Conservation (phyloP, 306 rosid genomes). For the Mucuna pruriens region DNA sequence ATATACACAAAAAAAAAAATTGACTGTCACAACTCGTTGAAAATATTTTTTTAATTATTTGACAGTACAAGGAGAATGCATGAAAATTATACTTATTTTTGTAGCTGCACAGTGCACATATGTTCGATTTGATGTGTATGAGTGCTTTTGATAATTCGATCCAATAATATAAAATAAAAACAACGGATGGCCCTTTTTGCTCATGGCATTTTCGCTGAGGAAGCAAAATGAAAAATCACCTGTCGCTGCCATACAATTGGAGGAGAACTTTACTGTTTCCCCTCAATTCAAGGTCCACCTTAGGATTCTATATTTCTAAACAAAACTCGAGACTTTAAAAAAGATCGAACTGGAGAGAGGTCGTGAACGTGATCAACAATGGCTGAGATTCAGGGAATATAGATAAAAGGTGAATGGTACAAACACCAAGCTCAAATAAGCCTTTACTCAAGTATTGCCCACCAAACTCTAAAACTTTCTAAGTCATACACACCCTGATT, state of each 20-base stretch:
- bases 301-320: conserved; percentile 45
- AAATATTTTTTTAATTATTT: too few relatives aligned
- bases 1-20: too few relatives aligned
- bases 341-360: conserved; percentile 24
- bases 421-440: conserved; percentile 50
- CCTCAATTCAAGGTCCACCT: conserved; percentile 36
- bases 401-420: conserved; percentile 50
- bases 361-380: conserved; percentile 13
- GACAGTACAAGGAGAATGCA: too few relatives aligned
- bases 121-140: neutral
- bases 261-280: conserved; percentile 27
- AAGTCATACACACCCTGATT: conserved; percentile 1
- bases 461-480: conserved; percentile 35
- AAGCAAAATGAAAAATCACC: neutral
- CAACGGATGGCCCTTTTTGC: neutral
- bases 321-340: conserved; percentile 34
- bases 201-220: neutral
- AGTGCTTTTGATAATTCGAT: neutral
- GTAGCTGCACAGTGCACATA: neutral
- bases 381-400: conserved; percentile 34
- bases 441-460: conserved; percentile 47
- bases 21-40: too few relatives aligned
- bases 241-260: conserved; percentile 28
- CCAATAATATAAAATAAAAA: conserved; percentile 4
- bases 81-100: neutral